Evolutionary conservation across 805 yeast species (phyloP), one percentile per base, ranked within the genome.

Genomic region (Priceomyces medius): DNA sequence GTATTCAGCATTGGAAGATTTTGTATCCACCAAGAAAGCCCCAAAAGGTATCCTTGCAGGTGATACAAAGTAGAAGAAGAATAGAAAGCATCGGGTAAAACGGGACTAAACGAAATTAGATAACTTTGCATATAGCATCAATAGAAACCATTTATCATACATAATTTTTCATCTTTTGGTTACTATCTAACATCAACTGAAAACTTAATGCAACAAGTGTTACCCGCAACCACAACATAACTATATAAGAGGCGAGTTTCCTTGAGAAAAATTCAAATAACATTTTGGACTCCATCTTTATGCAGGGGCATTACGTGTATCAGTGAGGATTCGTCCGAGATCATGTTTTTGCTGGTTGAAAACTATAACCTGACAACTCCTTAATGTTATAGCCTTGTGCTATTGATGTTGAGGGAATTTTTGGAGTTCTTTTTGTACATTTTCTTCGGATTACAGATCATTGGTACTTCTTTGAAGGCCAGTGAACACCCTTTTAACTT

Each of bases 291-390:
- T 64, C 66, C 74, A 87, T 90, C 97, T 84, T 91, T 91, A 88
- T 91, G 98, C 99, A 85, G 85, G 99, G 98, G 98, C 96, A 91
- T 89, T 91, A 93, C 98, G 96, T 96, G 95, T 88, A 89, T 91
- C 98, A 90, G 96, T 91, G 99, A 91, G 98, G 99, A 93, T 89
- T 90, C 96, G 97, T 93, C 99, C 98, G 99, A 91, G 99, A 89
- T 90, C 95, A 96, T 91, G 98, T 93, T 88, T 91, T 91, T 91
- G 99, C 99, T 91, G 96, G 97, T 91, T 93, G 97, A 93, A 91
- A 93, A 88, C 90, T 88, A 81, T 82, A 84, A 85, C 93, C 90
- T 80, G 91, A 90, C 96, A 84, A 78, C 77, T 80, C 83, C 82
- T 79, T 79, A 50, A 50, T 58, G 59, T 50, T 55, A 42, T 44